phyloP scores from a whole-genome alignment of 1,139 yeast species.

The Waltiozyma sp. region DNA sequence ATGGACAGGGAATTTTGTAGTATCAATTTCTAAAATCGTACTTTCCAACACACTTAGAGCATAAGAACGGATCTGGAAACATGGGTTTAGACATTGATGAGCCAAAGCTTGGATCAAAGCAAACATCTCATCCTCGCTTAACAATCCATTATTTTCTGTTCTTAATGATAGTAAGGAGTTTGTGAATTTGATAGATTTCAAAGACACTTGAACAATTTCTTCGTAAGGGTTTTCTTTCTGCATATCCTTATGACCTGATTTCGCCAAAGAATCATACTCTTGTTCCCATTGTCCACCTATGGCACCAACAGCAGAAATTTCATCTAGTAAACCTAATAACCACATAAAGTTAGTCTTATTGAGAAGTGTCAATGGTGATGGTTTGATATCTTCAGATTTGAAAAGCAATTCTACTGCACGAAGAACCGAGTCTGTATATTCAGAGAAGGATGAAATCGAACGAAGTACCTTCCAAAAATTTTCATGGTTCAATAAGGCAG shows the following conservation, averaged over 20 bases:
- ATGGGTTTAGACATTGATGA: constrained; percentile 83
- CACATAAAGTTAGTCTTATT: constrained; percentile 45
- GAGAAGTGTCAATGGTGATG: constrained; percentile 10
- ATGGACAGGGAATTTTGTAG: constrained; percentile 30
- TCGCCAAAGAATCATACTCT: constrained; percentile 34
- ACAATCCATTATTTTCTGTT: constrained; percentile 2
- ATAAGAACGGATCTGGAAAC: constrained; percentile 59
- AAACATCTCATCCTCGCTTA: constrained; percentile 27
- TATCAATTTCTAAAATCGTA: constrained; percentile 26
- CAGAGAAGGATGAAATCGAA: constrained; percentile 43
- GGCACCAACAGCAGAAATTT: constrained; percentile 74
- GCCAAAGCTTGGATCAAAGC: constrained; percentile 71
- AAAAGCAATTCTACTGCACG: constrained; percentile 37
- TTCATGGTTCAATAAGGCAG: constrained; percentile 30
- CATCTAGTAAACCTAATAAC: constrained; percentile 63
- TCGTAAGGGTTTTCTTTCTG: constrained; percentile 38
- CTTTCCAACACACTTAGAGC: constrained; percentile 49
- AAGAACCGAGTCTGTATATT: constrained; percentile 38
- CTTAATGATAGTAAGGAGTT: constrained; percentile 30
- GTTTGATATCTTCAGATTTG: constrained; percentile 17
- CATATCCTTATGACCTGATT: constrained; percentile 29
- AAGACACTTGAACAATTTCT: constrained; percentile 45
- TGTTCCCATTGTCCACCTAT: constrained; percentile 71
- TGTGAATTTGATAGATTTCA: constrained; percentile 53
- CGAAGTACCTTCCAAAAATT: constrained; percentile 58